phyloP scores from a whole-genome alignment of 2,329 filamentous ascomycete genomes.

The Claviceps arundinis region DNA sequence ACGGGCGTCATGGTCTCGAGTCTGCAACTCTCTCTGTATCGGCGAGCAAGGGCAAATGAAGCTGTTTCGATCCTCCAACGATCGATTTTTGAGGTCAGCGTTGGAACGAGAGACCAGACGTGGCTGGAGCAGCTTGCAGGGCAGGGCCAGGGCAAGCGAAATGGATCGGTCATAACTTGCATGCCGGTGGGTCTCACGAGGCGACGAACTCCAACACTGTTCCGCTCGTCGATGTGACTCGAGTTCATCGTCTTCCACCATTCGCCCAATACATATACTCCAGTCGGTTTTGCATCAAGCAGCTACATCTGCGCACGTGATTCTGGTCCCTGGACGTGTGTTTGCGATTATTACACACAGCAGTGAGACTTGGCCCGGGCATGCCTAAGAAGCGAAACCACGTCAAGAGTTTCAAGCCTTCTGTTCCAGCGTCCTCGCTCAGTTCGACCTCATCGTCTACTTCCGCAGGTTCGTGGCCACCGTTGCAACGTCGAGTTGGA shows the following conservation, averaged over 20 bases:
- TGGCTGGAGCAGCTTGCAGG: not conserved
- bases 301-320: not conserved
- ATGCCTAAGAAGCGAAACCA: slow-evolving; percentile 55
- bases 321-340: not conserved
- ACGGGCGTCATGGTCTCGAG: not conserved
- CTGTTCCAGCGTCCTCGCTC: slow-evolving; percentile 35
- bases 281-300: not conserved
- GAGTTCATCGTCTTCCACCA: not conserved
- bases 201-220: not conserved
- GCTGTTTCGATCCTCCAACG: not conserved
- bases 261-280: not conserved
- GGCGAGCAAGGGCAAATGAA: not conserved
- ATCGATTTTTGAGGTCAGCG: not conserved
- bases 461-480: not conserved
- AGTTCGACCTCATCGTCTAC: slow-evolving; percentile 11
- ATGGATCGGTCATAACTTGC: not conserved
- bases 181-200: not conserved
- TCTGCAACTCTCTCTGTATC: not conserved
- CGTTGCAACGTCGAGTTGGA: not conserved
- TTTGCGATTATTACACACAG: not conserved
- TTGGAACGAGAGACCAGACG: not conserved
- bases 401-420: slow-evolving; percentile 43
- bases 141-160: not conserved
- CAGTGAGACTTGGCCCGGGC: slow-evolving; percentile 12
- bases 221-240: not conserved